Evolutionary conservation across 768 basidiomycete species (phyloP), one percentile per base, ranked within the genome.

Genomic region (Candolleomyces eurysporus): DNA sequence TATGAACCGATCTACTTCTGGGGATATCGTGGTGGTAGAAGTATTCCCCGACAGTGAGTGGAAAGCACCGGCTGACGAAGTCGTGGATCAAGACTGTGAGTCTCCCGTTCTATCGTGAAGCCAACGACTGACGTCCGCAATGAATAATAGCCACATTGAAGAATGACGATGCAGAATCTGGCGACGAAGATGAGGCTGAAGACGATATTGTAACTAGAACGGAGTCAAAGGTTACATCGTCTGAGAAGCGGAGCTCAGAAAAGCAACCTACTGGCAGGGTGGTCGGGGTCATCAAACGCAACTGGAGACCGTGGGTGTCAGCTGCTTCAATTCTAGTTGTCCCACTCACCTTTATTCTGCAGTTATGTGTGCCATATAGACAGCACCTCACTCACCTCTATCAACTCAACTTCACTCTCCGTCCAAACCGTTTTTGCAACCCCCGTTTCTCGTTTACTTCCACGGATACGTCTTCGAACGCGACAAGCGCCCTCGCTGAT

Each of bases 351-450:
- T 32, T 30, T 62, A 14, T 54, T 59, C 53, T 49, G 42, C 67
- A 93, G 91, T 46, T 93, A 93, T 69, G 96, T 98, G 42, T 98
- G 95, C 73, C 96, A 98, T 72, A 88, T 99, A 52, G 97, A 98
- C 73, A 85, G 87, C 62, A 85, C 90, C 0, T 96, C 96, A 1
- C 82, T 98, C 39, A 88, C 90, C 0, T 90, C 91, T 4, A 84
- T 86, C 4, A 87, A 87, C 60, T 70, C 85, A 16, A 92, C 92
- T 0, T 95, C 94, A 2, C 82, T 91, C 13, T 87, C 91, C 45
- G 87, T 88, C 58, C 94, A 96, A 77, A 92, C 94, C 1, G 91
- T 98, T 31, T 95, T 98, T 71, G 96, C 95, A 1, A 93, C 92
- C 2, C 96, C 97, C 0, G 89, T 96, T 43, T 96, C 95, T 11